A percentile compares a stretch with the other conserved stretches of the same genome.
Evolutionary conservation across 768 basidiomycete species (phyloP).

Genomic region (Pluteus cervinus): DNA sequence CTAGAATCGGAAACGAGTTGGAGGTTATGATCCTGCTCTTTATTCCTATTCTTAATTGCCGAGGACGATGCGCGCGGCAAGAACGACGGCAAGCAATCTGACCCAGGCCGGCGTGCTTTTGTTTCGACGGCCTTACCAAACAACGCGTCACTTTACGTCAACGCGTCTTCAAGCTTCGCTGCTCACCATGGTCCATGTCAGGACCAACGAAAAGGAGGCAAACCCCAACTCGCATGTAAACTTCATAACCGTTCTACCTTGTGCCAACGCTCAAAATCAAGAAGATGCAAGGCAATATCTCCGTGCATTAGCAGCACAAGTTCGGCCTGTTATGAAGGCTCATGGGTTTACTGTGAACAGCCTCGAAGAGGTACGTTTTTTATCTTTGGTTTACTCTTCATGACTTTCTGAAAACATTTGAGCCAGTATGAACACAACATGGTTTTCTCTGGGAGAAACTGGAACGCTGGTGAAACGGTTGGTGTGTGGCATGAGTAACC

Average conservation of each 20-base stretch:
- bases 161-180: background rate
- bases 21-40: too few species aligned
- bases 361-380: conserved; percentile 65
- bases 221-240: conserved; percentile 78
- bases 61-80: too few species aligned
- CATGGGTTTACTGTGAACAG: conserved; percentile 75
- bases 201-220: conserved; percentile 60
- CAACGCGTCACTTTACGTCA: background rate
- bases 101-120: too few species aligned
- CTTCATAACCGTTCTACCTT: conserved; percentile 60
- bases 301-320: conserved; percentile 77
- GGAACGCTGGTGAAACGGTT: conserved; percentile 78
- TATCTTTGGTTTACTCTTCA: background rate
- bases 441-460: conserved; percentile 80
- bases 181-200: conserved; percentile 59
- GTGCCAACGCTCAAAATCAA: conserved; percentile 32
- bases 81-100: too few species aligned
- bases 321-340: conserved; percentile 75
- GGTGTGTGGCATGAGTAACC: conserved; percentile 33
- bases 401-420: background rate
- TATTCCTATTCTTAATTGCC: too few species aligned
- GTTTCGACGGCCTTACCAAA: too few species aligned
- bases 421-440: conserved; percentile 68
- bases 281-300: conserved; percentile 69
- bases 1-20: too few species aligned